Conservation (phyloP, 768 basidiomycete genomes). For the Hygrophoropsis aurantiaca region DNA sequence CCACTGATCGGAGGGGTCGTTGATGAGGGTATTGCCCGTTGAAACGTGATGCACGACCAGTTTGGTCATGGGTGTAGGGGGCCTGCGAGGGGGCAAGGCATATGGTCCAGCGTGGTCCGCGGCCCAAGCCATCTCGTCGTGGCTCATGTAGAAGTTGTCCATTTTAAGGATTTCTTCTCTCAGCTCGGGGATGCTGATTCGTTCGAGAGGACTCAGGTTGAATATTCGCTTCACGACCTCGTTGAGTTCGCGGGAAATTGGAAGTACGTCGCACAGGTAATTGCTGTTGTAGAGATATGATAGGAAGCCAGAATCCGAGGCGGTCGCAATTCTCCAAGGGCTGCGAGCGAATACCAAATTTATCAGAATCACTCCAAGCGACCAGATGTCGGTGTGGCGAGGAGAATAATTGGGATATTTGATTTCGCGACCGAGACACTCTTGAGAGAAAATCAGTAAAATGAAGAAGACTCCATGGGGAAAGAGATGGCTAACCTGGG, state of each 20-base stretch:
- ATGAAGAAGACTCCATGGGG: not conserved
- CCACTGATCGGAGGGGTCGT: slow-evolving; percentile 1
- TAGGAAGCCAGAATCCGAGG: slow-evolving; percentile 64
- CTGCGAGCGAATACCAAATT: slow-evolving; percentile 67
- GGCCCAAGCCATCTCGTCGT: slow-evolving; percentile 41
- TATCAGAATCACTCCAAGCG: slow-evolving; percentile 75
- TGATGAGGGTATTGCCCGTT: not conserved
- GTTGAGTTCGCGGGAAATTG: slow-evolving; percentile 69
- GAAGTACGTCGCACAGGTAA: slow-evolving; percentile 66
- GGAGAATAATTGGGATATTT: slow-evolving; percentile 24
- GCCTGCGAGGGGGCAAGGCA: not conserved
- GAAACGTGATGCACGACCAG: slow-evolving; percentile 1
- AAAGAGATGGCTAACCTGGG: slow-evolving; percentile 48
- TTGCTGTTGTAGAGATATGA: slow-evolving; percentile 62
- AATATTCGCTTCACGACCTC: slow-evolving; percentile 72
- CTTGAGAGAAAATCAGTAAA: slow-evolving; percentile 30
- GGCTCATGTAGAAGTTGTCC: slow-evolving; percentile 61
- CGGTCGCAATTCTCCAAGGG: slow-evolving; percentile 74
- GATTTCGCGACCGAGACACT: slow-evolving; percentile 51
- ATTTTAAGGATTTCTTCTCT: slow-evolving; percentile 53
- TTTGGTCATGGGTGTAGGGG: not conserved
- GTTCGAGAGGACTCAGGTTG: slow-evolving; percentile 55
- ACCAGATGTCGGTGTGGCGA: slow-evolving; percentile 58
- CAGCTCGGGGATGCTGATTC: slow-evolving; percentile 65
- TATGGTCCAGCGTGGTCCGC: slow-evolving; percentile 12